Base-by-base conservation (phyloP, 805 yeast genomes). In the Naumovozyma castellii region DNA sequence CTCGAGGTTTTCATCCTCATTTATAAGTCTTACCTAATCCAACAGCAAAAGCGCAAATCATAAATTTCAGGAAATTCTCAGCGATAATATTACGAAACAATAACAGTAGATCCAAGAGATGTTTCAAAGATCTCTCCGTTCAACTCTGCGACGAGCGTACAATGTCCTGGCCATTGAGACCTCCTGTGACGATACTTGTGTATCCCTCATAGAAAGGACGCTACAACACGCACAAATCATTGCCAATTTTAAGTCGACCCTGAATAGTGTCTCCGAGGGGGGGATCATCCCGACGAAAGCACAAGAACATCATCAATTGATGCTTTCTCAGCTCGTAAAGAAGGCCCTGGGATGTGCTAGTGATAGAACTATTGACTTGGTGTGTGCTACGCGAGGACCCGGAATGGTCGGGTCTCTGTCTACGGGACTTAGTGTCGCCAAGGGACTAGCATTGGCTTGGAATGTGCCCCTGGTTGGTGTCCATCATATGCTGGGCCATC, bases 401-500 rank as follows among this genome's bases (percentile, higher is more conserved):
- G 98, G 98, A 0, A 86, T 92, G 96, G 74, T 78, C 6, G 96
- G 97, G 0, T 81, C 94, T 0, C 66, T 92, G 12, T 72, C 85
- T 8, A 80, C 85, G 0, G 94, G 97, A 1, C 66, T 83, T 18
- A 92, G 84, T 52, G 62, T 85, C 32, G 95, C 94, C 0, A 82
- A 85, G 51, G 98, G 97, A 0, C 64, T 92, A 10, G 66, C 87
- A 1, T 63, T 82, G 0, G 97, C 88, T 0, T 82, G 86, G 81
- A 59, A 72, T 12, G 72, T 67, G 5, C 97, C 96, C 0, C 53
- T 85, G 15, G 66, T 92, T 2, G 97, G 97, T 0, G 95, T 90
- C 0, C 94, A 92, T 57, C 98, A 92, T 54, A 90, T 92, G 98
- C 67, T 90, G 36, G 98, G 95, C 0, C 98, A 92, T 63, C 64